Conservation (phyloP, 1,284 basidiomycete species). For the Caloboletus firmus region DNA sequence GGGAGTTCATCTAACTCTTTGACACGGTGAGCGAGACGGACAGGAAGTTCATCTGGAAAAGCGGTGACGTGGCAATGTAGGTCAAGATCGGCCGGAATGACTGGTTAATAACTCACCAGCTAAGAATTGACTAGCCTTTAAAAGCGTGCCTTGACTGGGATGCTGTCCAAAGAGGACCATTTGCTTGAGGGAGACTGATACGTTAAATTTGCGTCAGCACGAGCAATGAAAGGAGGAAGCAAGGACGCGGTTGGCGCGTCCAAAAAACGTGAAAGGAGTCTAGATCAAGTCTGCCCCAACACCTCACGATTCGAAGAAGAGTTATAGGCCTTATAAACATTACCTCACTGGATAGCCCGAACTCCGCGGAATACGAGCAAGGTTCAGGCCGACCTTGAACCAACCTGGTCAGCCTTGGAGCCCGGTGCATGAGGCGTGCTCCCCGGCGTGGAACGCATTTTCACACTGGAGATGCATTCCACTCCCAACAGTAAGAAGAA, state of each 20-base stretch:
- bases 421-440: neutral
- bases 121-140: conserved; percentile 34
- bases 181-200: conserved; percentile 33
- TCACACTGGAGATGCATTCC: neutral
- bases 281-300: neutral
- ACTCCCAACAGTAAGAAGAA: neutral
- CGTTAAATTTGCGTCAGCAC: conserved; percentile 8
- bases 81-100: neutral
- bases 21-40: conserved; percentile 93
- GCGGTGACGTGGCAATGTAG: conserved; percentile 47
- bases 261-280: neutral
- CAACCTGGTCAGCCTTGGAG: neutral
- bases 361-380: neutral
- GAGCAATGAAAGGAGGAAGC: neutral
- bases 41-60: conserved; percentile 65
- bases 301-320: neutral
- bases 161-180: conserved; percentile 38
- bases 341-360: neutral
- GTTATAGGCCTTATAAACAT: neutral
- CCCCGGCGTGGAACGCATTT: no score
- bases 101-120: conserved; percentile 17
- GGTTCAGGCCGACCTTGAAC: neutral
- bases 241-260: neutral
- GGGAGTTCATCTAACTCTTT: conserved; percentile 96
- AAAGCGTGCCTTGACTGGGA: conserved; percentile 34